Evolutionary conservation across 768 basidiomycete species (phyloP).

Genomic region (Hypholoma sublateritium): DNA sequence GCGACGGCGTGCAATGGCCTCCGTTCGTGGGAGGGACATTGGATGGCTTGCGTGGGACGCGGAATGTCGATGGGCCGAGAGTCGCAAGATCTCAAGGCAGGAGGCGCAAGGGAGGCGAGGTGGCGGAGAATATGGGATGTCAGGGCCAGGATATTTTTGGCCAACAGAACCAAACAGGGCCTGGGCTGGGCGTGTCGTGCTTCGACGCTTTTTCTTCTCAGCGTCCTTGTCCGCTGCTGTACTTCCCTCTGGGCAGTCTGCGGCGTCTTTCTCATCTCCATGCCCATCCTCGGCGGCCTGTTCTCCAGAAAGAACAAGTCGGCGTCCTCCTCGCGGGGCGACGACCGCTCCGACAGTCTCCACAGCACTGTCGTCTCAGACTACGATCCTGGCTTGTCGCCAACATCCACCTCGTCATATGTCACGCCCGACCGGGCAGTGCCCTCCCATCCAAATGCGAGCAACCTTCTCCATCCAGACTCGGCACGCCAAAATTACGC

Average conservation of each 20-base stretch:
- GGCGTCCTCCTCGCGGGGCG: slow-evolving; percentile 17
- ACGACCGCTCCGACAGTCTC: slow-evolving; percentile 16
- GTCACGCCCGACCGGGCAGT: slow-evolving; percentile 30
- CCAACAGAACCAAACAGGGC: slow-evolving; percentile 20
- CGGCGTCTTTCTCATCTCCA: slow-evolving; percentile 17
- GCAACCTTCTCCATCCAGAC: slow-evolving; percentile 23
- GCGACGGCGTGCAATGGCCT: too few relatives aligned
- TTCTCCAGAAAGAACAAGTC: slow-evolving; percentile 37
- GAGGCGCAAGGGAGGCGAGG: too few relatives aligned
- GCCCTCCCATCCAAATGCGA: slow-evolving; percentile 35
- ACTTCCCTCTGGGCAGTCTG: slow-evolving; percentile 11
- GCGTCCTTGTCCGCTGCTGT: slow-evolving; percentile 4
- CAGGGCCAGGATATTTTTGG: slow-evolving; percentile 4
- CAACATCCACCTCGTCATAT: slow-evolving; percentile 33
- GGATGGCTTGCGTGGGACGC: too few relatives aligned
- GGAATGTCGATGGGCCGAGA: background rate
- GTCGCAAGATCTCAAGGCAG: too few relatives aligned
- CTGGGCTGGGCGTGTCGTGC: slow-evolving; percentile 7
- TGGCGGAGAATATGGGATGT: slow-evolving; percentile 1
- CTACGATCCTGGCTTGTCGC: slow-evolving; percentile 27
- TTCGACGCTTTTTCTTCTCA: slow-evolving; percentile 15
- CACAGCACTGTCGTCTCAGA: slow-evolving; percentile 19
- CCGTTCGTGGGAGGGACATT: too few relatives aligned
- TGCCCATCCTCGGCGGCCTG: slow-evolving; percentile 38
- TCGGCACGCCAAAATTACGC: slow-evolving; percentile 17